A percentile compares a stretch with the other conserved stretches of the same genome.
phyloP scores from a whole-genome alignment of 257 asterid genomes.

The Thymus mandschuricus region DNA sequence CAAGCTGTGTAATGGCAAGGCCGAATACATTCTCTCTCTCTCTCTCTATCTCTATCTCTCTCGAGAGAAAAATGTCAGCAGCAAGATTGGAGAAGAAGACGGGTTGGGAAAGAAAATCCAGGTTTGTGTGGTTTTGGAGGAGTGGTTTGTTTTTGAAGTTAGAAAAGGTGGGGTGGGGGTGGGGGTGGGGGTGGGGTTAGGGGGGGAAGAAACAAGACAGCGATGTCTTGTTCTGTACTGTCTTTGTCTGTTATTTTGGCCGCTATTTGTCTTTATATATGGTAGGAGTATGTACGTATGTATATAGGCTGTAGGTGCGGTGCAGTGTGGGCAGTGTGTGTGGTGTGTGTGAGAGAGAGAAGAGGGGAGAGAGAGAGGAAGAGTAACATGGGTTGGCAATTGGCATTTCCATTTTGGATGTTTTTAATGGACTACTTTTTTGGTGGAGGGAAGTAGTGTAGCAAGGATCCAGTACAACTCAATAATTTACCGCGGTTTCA shows the following conservation, averaged over 20 bases:
- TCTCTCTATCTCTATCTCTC: neutral
- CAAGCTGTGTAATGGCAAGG: constrained; percentile 53
- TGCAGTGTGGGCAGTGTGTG: constrained; percentile 34
- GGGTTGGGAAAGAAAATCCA: constrained; percentile 21
- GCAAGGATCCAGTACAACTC: too few relatives aligned
- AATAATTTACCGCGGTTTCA: too few relatives aligned
- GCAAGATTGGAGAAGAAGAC: neutral
- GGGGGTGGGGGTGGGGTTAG: constrained; percentile 19
- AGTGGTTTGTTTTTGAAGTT: constrained; percentile 32
- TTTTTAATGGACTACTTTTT: constrained; percentile 25
- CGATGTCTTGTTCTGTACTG: constrained; percentile 66
- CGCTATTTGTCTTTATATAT: constrained; percentile 32
- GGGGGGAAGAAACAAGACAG: constrained; percentile 52
- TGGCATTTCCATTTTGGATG: constrained; percentile 46
- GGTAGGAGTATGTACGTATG: too few relatives aligned
- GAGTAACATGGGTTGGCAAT: constrained; percentile 32
- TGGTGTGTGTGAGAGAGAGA: constrained; percentile 36
- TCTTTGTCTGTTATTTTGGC: constrained; percentile 43
- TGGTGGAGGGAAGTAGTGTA: neutral
- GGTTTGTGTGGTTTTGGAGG: constrained; percentile 34
- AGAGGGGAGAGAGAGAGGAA: neutral
- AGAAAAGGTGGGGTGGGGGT: constrained; percentile 29
- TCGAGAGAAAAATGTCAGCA: constrained; percentile 2
- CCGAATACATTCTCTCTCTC: constrained; percentile 50
- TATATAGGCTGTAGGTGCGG: constrained; percentile 16